Percentiles rank a stretch among this genome's conserved stretches.
These are phyloP conservation scores for Pseudopithomyces maydicus DNA, from an alignment of 2,329 filamentous ascomycete species.

Conservation along the genomic window DNA sequence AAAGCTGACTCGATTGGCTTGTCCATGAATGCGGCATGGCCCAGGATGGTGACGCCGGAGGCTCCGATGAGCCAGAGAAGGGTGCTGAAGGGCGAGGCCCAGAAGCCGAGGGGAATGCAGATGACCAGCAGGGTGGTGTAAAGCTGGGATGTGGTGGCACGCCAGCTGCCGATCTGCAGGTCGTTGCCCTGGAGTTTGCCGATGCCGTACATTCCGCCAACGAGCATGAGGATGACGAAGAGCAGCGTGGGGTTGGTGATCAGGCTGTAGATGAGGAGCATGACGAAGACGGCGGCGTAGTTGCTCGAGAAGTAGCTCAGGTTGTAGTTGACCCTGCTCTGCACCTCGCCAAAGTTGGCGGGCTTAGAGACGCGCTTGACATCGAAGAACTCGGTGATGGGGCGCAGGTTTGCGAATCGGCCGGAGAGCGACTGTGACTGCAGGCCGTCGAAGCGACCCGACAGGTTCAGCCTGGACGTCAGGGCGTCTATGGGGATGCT, in stretches of 20 bases:
- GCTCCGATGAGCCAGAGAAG: slow-evolving; percentile 96
- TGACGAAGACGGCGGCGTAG: slow-evolving; percentile 90
- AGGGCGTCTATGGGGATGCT: slow-evolving; percentile 91
- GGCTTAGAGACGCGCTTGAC: slow-evolving; percentile 96
- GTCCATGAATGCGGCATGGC: slow-evolving; percentile 94
- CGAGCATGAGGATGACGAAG: slow-evolving; percentile 89
- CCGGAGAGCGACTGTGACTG: slow-evolving; percentile 77
- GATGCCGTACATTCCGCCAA: slow-evolving; percentile 87
- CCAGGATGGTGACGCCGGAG: slow-evolving; percentile 89
- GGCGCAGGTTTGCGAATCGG: slow-evolving; percentile 90
- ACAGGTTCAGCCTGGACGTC: slow-evolving; percentile 86
- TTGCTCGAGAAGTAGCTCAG: slow-evolving; percentile 97
- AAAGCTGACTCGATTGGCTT: slow-evolving; percentile 99
- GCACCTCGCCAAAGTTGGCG: slow-evolving; percentile 84
- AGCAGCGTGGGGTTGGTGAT: slow-evolving; percentile 85
- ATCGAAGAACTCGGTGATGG: slow-evolving; percentile 92
- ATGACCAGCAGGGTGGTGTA: slow-evolving; percentile 87
- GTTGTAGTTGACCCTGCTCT: slow-evolving; percentile 96
- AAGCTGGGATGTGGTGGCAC: slow-evolving; percentile 87
- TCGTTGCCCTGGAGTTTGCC: slow-evolving; percentile 88
- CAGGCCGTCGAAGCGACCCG: slow-evolving; percentile 82
- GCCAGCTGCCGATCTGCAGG: slow-evolving; percentile 81
- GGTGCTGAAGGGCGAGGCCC: slow-evolving; percentile 82
- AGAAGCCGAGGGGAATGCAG: slow-evolving; percentile 81
- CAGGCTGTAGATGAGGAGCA: slow-evolving; percentile 95